phyloP scores from a whole-genome alignment of 495 filamentous ascomycete genomes.

The Aspergillus heteromorphus region DNA sequence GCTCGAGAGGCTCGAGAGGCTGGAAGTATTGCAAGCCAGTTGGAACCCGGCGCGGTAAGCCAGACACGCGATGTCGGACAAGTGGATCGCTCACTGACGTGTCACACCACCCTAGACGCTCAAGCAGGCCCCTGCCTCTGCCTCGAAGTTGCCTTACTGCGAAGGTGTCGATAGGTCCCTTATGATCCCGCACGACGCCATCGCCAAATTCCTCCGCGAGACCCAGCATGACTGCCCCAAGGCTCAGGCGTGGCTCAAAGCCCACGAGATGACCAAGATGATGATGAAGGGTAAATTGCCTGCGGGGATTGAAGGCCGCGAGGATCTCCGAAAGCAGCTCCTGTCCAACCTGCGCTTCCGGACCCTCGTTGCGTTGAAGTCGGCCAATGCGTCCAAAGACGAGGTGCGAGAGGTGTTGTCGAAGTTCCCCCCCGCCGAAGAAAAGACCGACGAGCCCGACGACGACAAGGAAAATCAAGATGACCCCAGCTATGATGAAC shows the following conservation, averaged over 20 bases:
- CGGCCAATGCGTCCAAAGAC: slow-evolving; percentile 6
- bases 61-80: not conserved
- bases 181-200: slow-evolving; percentile 38
- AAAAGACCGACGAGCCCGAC: not conserved
- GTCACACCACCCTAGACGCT: not conserved
- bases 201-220: slow-evolving; percentile 59
- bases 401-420: not conserved
- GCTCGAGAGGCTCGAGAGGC: too few species aligned
- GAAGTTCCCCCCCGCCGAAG: not conserved
- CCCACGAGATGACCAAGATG: slow-evolving; percentile 15
- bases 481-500: not conserved
- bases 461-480: not conserved
- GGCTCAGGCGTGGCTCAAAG: slow-evolving; percentile 15
- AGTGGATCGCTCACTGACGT: not conserved
- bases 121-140: not conserved
- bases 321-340: slow-evolving; percentile 3
- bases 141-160: not conserved
- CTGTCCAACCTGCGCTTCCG: slow-evolving; percentile 1
- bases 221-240: slow-evolving; percentile 53
- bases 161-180: not conserved
- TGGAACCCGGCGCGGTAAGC: not conserved
- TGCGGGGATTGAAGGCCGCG: slow-evolving; percentile 1
- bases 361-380: slow-evolving; percentile 3
- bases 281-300: slow-evolving; percentile 3
- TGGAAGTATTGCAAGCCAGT: not conserved